phyloP scores from a whole-genome alignment of 805 yeast genomes.

The Myxozyma geophila region DNA sequence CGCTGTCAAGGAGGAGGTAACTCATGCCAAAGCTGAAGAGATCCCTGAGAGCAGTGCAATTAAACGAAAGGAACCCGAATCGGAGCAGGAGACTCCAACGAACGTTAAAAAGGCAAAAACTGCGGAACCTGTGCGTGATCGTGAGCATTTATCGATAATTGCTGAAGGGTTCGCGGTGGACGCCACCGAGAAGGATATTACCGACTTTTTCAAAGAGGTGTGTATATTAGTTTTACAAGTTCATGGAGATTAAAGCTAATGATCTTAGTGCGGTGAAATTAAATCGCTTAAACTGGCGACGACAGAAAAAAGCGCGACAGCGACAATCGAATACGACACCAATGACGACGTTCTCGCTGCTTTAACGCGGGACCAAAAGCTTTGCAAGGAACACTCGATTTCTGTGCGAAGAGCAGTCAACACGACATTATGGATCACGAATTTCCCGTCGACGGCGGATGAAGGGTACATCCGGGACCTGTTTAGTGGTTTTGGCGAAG shows the following conservation, averaged over 20 bases:
- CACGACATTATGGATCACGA: slow-evolving; percentile 71
- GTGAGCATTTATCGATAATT: slow-evolving; percentile 61
- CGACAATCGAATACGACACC: slow-evolving; percentile 62
- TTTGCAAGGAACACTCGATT: slow-evolving; percentile 50
- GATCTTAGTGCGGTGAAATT: slow-evolving; percentile 58
- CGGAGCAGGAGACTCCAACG: not conserved
- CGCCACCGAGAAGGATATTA: slow-evolving; percentile 49
- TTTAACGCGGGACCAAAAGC: slow-evolving; percentile 61
- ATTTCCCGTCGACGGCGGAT: slow-evolving; percentile 64
- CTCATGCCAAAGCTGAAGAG: not conserved
- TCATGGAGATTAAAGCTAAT: not conserved
- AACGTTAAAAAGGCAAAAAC: slow-evolving; percentile 13
- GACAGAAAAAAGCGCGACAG: slow-evolving; percentile 43
- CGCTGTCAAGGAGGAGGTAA: slow-evolving; percentile 1
- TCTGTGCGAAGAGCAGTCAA: slow-evolving; percentile 52
- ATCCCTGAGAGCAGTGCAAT: not conserved
- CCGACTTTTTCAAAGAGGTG: slow-evolving; percentile 53
- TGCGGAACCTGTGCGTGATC: slow-evolving; percentile 43
- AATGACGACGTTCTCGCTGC: slow-evolving; percentile 60
- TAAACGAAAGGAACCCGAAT: slow-evolving; percentile 6
- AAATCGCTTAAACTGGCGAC: slow-evolving; percentile 35
- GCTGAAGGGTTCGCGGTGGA: slow-evolving; percentile 54
- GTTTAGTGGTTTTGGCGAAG: slow-evolving; percentile 51
- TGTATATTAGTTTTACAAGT: not conserved
- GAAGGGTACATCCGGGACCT: slow-evolving; percentile 48